These are phyloP conservation scores for Globisporangium yorkense DNA, from an alignment of 352 stramenopile genomes.

Conservation along the genomic window DNA sequence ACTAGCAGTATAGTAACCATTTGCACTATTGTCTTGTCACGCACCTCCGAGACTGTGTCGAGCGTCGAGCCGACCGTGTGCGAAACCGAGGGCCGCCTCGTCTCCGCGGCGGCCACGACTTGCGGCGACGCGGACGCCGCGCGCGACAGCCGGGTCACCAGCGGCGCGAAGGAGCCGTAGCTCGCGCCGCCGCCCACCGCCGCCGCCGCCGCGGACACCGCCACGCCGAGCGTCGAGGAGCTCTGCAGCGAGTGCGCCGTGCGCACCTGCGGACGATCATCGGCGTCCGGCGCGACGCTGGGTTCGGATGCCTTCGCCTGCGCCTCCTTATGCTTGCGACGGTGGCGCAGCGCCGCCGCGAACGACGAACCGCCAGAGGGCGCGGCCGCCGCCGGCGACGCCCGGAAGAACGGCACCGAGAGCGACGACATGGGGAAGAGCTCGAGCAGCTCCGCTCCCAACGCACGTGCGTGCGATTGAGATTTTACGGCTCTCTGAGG, in stretches of 20 bases:
- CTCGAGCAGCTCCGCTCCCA: no score
- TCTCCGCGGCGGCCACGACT: conserved; percentile 1
- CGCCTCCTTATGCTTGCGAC: conserved; percentile 12
- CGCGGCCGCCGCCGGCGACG: background rate
- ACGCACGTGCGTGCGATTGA: no score
- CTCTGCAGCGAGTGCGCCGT: conserved; percentile 1
- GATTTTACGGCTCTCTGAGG: no score
- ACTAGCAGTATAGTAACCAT: background rate
- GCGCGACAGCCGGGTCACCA: conserved; percentile 6
- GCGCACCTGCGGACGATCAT: background rate
- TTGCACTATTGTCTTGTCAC: background rate
- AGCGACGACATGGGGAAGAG: conserved; percentile 7
- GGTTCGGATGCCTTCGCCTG: background rate
- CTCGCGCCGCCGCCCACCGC: conserved; percentile 3
- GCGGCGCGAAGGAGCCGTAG: conserved; percentile 13
- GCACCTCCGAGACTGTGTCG: conserved; percentile 14
- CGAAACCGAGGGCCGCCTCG: background rate
- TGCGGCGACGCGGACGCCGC: conserved; percentile 7
- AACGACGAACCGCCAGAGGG: conserved; percentile 6
- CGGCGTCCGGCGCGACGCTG: background rate
- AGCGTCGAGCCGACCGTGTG: background rate
- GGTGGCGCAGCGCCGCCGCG: conserved; percentile 11
- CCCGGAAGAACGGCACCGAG: conserved; percentile 11
- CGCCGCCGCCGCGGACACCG: conserved; percentile 4
- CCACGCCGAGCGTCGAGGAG: conserved; percentile 2